Base-by-base conservation (phyloP, 1,284 basidiomycete species). In the Volvariella surrecta region DNA sequence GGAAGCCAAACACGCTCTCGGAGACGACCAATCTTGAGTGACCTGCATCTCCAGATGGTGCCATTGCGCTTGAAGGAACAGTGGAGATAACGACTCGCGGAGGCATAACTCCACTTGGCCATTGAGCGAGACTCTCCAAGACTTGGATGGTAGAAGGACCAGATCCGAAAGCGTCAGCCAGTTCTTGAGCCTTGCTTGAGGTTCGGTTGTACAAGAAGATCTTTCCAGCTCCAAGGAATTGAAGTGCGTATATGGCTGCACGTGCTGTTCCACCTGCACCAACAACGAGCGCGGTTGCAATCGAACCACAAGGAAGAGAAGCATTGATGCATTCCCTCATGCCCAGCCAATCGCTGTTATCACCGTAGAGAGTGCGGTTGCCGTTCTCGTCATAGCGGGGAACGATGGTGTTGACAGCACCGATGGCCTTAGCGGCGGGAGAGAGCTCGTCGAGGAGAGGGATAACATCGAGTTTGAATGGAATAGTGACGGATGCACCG, bases 401-500 rank as follows among this genome's bases (percentile, higher is more conserved):
- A 16, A 93, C 73, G 57, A 96, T 76, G 18, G 93, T 97, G 63
- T 97, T 96, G 52, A 96, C 89, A 0, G 93, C 93, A 1, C 93
- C 93, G 46, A 97, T 92, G 3, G 75, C 68, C 52, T 79, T 69
- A 0, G 89, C 94, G 34, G 90, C 81, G 2, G 79, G 76, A 0
- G 90, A 88, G 30, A 96, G 65, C 35, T 68, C 64, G 52, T 91
- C 82, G 30, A 97, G 73, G 10, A 87, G 67, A 1, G 83, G 75
- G 40, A 96, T 89, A 50, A 96, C 73, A 47, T 90, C 84, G 34
- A 94, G 67, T 64, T 97, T 97, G 70, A 85, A 83, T 2, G 93
- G 93, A 50, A 96, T 95, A 3, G 96, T 99, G 18, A 98, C 92
- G 4, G 89, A 92, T 4, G 94, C 94, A 2, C 95, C 95, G 13